These are phyloP conservation scores for Anethum foeniculum DNA, from an alignment of 140 eudicot genomes.

Conservation along the genomic window DNA sequence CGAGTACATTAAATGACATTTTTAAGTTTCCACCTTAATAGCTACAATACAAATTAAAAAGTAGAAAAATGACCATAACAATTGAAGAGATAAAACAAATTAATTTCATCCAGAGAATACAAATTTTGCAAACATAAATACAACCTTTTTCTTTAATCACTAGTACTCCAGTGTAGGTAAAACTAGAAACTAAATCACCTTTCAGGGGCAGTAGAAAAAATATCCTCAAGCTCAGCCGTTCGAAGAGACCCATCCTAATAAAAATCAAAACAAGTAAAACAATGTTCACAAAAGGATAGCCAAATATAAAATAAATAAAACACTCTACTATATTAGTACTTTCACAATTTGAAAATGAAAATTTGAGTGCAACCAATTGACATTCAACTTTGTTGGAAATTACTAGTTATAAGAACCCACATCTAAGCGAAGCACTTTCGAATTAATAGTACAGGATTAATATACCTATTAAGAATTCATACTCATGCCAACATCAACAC, in stretches of 20 bases:
- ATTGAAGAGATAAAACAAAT: background rate
- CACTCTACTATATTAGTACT: background rate
- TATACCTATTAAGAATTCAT: background rate
- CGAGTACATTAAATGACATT: background rate
- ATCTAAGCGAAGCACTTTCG: background rate
- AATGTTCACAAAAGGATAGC: background rate
- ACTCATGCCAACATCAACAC: background rate
- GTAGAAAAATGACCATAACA: background rate
- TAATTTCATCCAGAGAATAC: background rate
- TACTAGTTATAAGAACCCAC: background rate
- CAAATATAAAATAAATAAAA: background rate
- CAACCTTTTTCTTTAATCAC: background rate
- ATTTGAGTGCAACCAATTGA: background rate
- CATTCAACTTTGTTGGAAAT: background rate
- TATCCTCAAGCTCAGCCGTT: constrained; percentile 8
- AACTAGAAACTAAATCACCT: background rate
- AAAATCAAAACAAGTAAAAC: background rate
- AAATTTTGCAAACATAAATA: background rate
- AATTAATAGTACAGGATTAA: background rate
- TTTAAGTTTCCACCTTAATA: background rate
- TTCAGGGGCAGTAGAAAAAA: constrained; percentile 13
- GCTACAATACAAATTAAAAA: background rate
- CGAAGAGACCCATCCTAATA: constrained; percentile 5
- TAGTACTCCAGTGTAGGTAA: background rate
- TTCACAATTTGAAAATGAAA: background rate